Evolutionary conservation across 352 stramenopile species (phyloP).

Genomic region (Phytopythium litorale): DNA sequence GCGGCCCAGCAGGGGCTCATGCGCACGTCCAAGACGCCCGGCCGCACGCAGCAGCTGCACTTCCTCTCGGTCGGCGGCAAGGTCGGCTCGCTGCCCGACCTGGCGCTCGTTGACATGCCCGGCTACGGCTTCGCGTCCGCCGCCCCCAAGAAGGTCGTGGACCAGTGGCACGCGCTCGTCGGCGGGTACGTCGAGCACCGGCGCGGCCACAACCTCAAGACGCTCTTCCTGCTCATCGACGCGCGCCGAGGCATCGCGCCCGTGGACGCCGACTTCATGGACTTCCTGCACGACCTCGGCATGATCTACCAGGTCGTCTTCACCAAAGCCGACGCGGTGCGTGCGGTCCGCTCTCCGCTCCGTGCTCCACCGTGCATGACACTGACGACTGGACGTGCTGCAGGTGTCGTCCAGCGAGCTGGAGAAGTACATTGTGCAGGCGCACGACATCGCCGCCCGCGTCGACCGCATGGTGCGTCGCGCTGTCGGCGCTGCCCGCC

Average conservation of each 20-base stretch:
- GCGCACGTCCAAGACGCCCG: conserved; percentile 84
- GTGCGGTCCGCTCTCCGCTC: too few species aligned
- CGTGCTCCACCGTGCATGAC: too few species aligned
- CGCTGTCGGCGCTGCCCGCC: too few species aligned
- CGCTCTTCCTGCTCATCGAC: conserved; percentile 76
- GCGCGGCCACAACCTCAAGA: conserved; percentile 70
- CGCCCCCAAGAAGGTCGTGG: conserved; percentile 54
- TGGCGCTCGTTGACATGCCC: conserved; percentile 83
- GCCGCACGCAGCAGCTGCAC: conserved; percentile 74
- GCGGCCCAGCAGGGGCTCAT: conserved; percentile 60
- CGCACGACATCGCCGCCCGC: conserved; percentile 35
- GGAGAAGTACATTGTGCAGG: conserved; percentile 46
- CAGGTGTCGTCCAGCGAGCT: conserved; percentile 38
- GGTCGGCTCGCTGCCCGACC: conserved; percentile 53
- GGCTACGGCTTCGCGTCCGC: conserved; percentile 84
- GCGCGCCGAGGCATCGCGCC: conserved; percentile 65
- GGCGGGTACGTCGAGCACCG: conserved; percentile 73
- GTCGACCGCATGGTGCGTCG: conserved; percentile 52
- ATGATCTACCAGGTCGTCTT: conserved; percentile 89
- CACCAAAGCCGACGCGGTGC: conserved; percentile 83
- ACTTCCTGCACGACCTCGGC: conserved; percentile 77
- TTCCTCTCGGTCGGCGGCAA: conserved; percentile 83
- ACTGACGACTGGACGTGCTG: not conserved
- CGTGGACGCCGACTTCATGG: conserved; percentile 87
- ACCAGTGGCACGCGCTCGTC: conserved; percentile 76